Percentiles rank a stretch among this genome's conserved stretches.
Conservation (phyloP, 148 eudicot species). For the Amaranthus palmeri region DNA sequence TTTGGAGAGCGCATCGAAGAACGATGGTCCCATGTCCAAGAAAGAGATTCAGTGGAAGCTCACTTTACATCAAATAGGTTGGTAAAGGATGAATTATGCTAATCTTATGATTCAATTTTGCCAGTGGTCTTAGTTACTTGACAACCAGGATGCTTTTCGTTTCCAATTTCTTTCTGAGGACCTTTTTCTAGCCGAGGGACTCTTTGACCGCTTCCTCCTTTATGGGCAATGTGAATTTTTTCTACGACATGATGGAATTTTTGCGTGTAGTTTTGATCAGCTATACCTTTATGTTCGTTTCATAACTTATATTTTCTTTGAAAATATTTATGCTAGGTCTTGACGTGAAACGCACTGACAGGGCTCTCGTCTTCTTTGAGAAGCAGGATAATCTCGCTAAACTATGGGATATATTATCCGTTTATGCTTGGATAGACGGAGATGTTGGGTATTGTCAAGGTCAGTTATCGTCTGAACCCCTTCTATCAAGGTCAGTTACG, state of each 20-base stretch:
- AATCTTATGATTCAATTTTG: not conserved
- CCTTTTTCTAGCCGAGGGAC: not conserved
- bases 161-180: not conserved
- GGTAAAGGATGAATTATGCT: conserved; percentile 21
- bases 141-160: not conserved
- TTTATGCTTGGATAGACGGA: conserved; percentile 84
- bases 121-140: not conserved
- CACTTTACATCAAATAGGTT: conserved; percentile 94
- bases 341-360: conserved; percentile 90
- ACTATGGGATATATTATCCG: conserved; percentile 91
- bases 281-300: conserved; percentile 17
- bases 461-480: conserved; percentile 28
- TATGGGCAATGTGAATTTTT: not conserved
- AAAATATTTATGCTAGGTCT: conserved; percentile 56
- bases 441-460: conserved; percentile 99
- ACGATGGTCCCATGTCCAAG: conserved; percentile 34
- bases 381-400: conserved; percentile 80
- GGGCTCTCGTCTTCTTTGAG: conserved; percentile 80
- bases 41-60: conserved; percentile 93
- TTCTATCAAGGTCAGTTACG: conserved; percentile 2
- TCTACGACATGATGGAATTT: not conserved
- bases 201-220: too few relatives aligned
- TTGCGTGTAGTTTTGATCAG: conserved; percentile 1
- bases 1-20: conserved; percentile 26
- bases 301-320: conserved; percentile 12